Evolutionary conservation across 2,329 filamentous ascomycete species (phyloP).

Genomic region (Fusarium circinatum): DNA sequence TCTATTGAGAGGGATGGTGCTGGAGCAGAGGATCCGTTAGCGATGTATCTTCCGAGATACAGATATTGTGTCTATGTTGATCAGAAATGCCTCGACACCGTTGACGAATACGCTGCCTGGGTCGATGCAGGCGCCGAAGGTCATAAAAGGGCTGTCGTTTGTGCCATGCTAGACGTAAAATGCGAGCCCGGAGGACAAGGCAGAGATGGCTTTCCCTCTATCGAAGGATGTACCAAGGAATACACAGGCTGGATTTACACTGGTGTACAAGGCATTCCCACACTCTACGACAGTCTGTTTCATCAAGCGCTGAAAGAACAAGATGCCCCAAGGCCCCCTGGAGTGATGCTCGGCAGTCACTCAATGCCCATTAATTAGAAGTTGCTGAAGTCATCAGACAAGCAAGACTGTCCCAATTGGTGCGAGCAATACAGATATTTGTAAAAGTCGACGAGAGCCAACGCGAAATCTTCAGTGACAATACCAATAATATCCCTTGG

Average conservation of each 20-base stretch:
- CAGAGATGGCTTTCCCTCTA: not conserved
- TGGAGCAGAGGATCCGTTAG: not conserved
- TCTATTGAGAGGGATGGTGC: not conserved
- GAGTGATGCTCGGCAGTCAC: not conserved
- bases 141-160: fast-evolving
- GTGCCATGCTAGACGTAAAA: not conserved
- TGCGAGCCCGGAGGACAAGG: not conserved
- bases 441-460: not conserved
- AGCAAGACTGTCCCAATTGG: not conserved
- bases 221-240: not conserved
- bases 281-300: not conserved
- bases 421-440: not conserved
- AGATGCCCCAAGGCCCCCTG: not conserved
- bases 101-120: not conserved
- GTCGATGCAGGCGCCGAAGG: not conserved
- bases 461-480: not conserved
- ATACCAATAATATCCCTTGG: not conserved
- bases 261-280: not conserved
- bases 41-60: not conserved
- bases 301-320: not conserved
- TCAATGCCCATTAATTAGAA: not conserved
- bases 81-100: not conserved
- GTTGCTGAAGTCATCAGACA: not conserved
- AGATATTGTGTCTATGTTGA: conserved; percentile 4
- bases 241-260: conserved; percentile 19